These are phyloP conservation scores for Austroboletus novae-zelandiae DNA, from an alignment of 1,284 basidiomycete genomes.

Conservation along the genomic window DNA sequence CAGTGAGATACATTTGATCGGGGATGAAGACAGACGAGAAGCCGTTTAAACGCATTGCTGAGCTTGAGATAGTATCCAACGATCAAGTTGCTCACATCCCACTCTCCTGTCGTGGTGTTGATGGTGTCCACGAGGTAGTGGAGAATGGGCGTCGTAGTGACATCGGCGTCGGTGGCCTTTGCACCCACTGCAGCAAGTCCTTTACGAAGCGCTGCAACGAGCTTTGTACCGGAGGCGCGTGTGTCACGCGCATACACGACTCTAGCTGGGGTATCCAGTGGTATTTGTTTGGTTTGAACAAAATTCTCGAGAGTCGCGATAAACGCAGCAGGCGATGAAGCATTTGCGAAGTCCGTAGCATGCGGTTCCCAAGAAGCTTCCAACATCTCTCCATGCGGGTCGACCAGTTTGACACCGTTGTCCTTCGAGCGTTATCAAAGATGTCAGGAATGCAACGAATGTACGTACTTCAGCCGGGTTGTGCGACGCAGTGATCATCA, in stretches of 20 bases:
- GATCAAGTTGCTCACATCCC: constrained; percentile 82
- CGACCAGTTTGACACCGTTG: constrained; percentile 98
- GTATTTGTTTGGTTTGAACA: constrained; percentile 70
- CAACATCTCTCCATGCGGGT: constrained; percentile 99
- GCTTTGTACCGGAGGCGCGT: constrained; percentile 80
- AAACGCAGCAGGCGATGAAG: constrained; percentile 71
- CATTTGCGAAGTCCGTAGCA: constrained; percentile 91
- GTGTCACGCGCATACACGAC: constrained; percentile 95
- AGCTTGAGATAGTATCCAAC: constrained; percentile 90
- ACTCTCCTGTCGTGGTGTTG: constrained; percentile 80
- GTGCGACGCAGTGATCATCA: constrained; percentile 99
- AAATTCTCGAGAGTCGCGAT: constrained; percentile 65
- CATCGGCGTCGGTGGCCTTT: constrained; percentile 68
- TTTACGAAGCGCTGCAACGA: constrained; percentile 83
- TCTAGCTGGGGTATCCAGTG: constrained; percentile 72
- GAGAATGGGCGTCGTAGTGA: constrained; percentile 93
- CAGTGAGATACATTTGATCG: neutral
- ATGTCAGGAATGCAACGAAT: neutral
- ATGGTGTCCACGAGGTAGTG: constrained; percentile 93
- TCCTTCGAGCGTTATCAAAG: constrained; percentile 54
- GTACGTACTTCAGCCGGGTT: constrained; percentile 86
- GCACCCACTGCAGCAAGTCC: constrained; percentile 75
- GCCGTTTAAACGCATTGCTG: constrained; percentile 80
- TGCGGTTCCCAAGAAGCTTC: constrained; percentile 90
- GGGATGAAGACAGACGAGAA: constrained; percentile 62